Evolutionary conservation across 2,329 filamentous ascomycete genomes (phyloP).

Genomic region (Colletotrichum sp.): DNA sequence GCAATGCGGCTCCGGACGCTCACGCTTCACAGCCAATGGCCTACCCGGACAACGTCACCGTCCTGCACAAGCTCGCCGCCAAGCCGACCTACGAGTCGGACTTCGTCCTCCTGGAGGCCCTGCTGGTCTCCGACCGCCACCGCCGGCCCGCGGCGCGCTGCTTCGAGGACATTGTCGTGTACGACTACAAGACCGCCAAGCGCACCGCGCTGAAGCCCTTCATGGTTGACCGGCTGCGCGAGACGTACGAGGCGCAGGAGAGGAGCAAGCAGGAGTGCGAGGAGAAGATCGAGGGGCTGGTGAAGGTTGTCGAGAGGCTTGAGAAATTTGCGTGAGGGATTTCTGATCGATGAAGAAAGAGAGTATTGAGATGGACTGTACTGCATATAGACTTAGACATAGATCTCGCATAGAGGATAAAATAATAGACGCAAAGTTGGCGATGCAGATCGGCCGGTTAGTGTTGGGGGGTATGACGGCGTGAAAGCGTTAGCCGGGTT

Average conservation of each 20-base stretch:
- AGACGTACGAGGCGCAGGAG: constrained; percentile 40
- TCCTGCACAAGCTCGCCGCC: constrained; percentile 77
- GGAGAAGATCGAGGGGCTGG: constrained; percentile 18
- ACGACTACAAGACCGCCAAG: constrained; percentile 58
- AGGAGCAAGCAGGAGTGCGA: constrained; percentile 21
- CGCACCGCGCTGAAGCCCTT: constrained; percentile 45
- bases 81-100: constrained; percentile 46
- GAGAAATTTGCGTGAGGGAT: neutral
- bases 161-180: constrained; percentile 79
- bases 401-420: neutral
- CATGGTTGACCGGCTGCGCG: constrained; percentile 41
- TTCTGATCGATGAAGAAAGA: neutral
- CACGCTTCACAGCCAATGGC: constrained; percentile 70
- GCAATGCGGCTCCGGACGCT: neutral
- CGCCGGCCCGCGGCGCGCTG: constrained; percentile 76
- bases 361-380: neutral
- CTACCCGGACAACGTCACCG: constrained; percentile 81
- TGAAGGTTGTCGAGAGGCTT: constrained; percentile 12
- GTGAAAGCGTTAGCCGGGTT: neutral
- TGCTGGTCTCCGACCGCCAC: constrained; percentile 78
- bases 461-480: neutral
- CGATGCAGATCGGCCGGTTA: neutral
- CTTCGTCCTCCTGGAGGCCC: constrained; percentile 63
- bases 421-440: neutral
- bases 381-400: constrained; percentile 7